Evolutionary conservation across 352 stramenopile genomes (phyloP), one percentile per base, ranked within the genome.

Genomic region (Phytopythium kandeliae): DNA sequence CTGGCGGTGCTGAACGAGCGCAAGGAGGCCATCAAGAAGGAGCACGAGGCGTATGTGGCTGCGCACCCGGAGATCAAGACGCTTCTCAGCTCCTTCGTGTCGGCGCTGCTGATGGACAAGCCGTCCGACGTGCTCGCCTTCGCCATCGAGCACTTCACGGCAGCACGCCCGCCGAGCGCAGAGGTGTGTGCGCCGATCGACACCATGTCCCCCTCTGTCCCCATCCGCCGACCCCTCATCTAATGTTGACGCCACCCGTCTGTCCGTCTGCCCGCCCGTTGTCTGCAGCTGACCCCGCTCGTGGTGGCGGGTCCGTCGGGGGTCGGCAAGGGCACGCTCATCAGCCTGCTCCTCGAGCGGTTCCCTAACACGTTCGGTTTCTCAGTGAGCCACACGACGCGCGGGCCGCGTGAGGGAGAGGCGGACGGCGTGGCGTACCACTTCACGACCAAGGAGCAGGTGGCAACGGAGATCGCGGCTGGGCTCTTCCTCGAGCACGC

Each of bases 401-500:
- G 97, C 38, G 82, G 75, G 12, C 96, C 97, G 16, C 87, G 97
- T 13, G 64, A 88, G 26, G 85, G 96, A 26, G 97, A 99, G 69
- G 72, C 85, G n/a, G 70, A 99, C 68, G 96, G 96, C 26, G 82
- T 98, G 19, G 86, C 98, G 53, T 99, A 99, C 69, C 88, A 98
- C 65, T 99, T 99, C 71, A 91, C 83, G 21, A 81, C 82, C 2
- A 96, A 97, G 51, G 89, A 97, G 38, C 59, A 84, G 11, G 95
- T 99, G 43, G 75, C 97, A 49, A 71, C 95, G 48, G 89, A 97
- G 61, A 98, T 99, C 62, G 86, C 86, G 36, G 76, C 74, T 15
- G 93, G 92, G 35, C 86, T 97, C 58, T 99, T 99, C 72, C 65
- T 99, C 37, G 97, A 99, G 65, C 92, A 98, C 65, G 97, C 96